Percentiles rank a stretch among this genome's conserved stretches.
phyloP scores from a whole-genome alignment of 2,329 filamentous ascomycete genomes.

The Coniella lustricola region DNA sequence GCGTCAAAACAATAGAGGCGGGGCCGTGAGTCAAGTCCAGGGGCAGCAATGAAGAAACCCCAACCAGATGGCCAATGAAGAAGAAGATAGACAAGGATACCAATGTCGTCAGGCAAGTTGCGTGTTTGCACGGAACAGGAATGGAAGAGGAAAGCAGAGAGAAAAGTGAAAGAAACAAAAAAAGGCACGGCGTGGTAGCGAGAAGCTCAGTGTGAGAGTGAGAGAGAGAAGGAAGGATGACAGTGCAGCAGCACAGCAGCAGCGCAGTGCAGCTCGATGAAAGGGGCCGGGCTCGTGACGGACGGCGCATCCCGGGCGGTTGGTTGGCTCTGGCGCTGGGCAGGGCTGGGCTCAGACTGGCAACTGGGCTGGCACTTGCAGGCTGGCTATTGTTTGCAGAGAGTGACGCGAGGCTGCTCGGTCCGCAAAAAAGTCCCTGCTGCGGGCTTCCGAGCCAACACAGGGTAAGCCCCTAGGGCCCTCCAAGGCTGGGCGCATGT shows the following conservation, averaged over 20 bases:
- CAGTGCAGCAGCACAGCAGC: no score
- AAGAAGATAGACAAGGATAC: not conserved
- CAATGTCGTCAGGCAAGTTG: conserved; percentile 10
- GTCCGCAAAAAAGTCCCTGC: not conserved
- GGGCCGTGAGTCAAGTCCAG: conserved; percentile 4
- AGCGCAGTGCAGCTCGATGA: not conserved
- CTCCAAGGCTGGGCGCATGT: not conserved
- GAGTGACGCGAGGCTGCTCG: conserved; percentile 1
- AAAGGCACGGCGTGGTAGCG: not conserved
- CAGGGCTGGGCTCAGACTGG: not conserved
- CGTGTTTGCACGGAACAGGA: conserved; percentile 4
- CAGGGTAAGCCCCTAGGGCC: not conserved
- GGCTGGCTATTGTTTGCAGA: no score
- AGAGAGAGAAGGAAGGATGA: not conserved
- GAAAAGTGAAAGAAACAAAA: not conserved
- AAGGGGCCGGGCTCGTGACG: not conserved
- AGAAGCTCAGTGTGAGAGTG: no score
- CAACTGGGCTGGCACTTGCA: not conserved
- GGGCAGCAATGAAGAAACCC: conserved; percentile 1
- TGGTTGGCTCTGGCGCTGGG: not conserved
- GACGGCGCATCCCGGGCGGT: not conserved
- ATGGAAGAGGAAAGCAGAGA: not conserved
- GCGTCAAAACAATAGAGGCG: conserved; percentile 4
- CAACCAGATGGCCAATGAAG: not conserved
- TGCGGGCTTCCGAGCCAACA: not conserved